Base-by-base conservation (phyloP, 2,329 filamentous ascomycete genomes). In the Neonectria sp. region DNA sequence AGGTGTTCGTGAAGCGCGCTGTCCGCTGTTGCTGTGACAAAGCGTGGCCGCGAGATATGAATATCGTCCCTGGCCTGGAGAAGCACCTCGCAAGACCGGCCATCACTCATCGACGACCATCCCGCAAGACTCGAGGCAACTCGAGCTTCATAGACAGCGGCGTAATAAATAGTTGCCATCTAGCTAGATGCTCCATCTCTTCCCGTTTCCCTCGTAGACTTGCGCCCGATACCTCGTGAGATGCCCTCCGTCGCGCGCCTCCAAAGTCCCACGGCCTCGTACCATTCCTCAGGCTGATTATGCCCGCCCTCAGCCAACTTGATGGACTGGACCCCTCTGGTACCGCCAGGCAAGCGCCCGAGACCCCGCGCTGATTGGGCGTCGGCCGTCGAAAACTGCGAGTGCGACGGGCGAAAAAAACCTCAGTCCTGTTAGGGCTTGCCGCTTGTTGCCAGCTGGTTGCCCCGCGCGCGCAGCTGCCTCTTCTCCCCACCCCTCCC, bases 381-480 rank as follows among this genome's bases (percentile, higher is more conserved):
- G 6, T 0, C 3, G 7, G 11, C 27, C 45, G 37, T 21, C 2
- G 46, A 63, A 68, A 67, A 76, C 57, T 71, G 60, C 61, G 52
- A 68, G 62, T 71, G 52, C 55, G 43, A 53, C 45, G 52, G n/a
- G 31, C 52, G 48, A 68, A 75, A 76, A 76, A 75, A 75, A 78
- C 75, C 66, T 78, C 71, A 67, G 33, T 37, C 60, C 60, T 79
- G 79, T 81, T 81, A 81, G 79, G 79, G 79, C 75, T 80, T 75
- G 71, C 61, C 71, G 62, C 67, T 27, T 43, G 46, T 55, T 52
- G 62, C 66, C 66, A 63, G 62, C 63, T 78, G 70, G 69, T 79
- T 82, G 79, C 79, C 80, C 78, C 78, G 79, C 79, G 78, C 79
- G 69, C 65, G 73, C 62, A 69, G 45, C 69, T 73, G 75, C 63